Conservation (phyloP, 805 yeast genomes). For the Metschnikowia peoriensis region DNA sequence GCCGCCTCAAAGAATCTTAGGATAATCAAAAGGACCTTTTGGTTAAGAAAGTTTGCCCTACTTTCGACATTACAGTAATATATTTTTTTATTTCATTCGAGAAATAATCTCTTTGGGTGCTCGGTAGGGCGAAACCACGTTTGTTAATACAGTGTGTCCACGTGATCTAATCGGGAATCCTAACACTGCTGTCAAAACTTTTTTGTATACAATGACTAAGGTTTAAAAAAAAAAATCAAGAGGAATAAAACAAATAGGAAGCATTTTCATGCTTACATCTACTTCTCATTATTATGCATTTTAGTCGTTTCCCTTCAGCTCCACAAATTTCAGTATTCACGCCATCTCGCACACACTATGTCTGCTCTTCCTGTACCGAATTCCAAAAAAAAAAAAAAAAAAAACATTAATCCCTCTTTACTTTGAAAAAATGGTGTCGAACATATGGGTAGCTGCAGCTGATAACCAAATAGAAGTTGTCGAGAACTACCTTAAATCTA, state of each 20-base stretch:
- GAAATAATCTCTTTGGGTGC: no score
- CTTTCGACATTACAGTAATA: no score
- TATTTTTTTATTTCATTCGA: no score
- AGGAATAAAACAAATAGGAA: no score
- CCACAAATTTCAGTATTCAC: neutral
- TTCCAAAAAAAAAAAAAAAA: neutral
- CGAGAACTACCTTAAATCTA: constrained; percentile 49
- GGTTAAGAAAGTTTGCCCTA: no score
- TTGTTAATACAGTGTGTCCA: neutral
- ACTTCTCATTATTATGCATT: no score
- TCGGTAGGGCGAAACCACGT: neutral
- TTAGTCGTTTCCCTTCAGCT: neutral
- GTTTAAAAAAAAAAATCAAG: no score
- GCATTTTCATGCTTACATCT: no score
- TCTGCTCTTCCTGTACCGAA: constrained; percentile 9
- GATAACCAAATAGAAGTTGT: constrained; percentile 70
- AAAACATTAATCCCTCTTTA: neutral
- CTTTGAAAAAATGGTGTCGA: constrained; percentile 40
- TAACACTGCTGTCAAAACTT: no score
- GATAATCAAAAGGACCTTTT: no score
- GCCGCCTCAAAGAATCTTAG: no score
- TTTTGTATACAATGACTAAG: no score
- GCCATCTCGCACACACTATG: constrained; percentile 4
- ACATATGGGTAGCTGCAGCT: constrained; percentile 95
- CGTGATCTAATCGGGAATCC: neutral